Evolutionary conservation across 352 stramenopile genomes (phyloP), one percentile per base, ranked within the genome.

Genomic region (Pythium dissimile): DNA sequence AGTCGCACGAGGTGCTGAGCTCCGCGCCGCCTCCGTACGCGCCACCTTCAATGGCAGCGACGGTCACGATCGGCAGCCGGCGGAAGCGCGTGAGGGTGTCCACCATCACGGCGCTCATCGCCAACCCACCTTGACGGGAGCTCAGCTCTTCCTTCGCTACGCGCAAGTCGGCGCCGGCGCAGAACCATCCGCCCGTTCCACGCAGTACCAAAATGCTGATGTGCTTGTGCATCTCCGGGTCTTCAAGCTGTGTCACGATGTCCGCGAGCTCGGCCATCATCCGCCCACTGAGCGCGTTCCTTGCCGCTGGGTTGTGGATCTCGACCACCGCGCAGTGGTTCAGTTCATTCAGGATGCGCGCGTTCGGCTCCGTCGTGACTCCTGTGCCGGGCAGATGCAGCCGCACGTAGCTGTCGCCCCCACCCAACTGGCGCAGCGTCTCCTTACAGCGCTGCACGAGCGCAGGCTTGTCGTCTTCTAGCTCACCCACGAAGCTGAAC

Each of bases 211-310:
- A 71, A 0, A 74, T 68, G 37, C 76, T 89, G n/a, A 96, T 72
- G 20, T 76, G 52, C 9, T 58, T 38, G 38, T 87, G 69, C 32
- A 88, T 73, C 16, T 71, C 39, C 1, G 72, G 64, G 31, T 80
- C 55, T 51, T 93, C 84, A 18, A 94, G 61, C n/a, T 69, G 10
- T 11, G 69, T 51, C 26, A 95, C 77, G 20, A 84, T 66, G 44
- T 94, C 81, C 1, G 72, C 71, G 30, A 96, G 72, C 52, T 96
- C 67, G 7, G 83, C 81, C 86, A 96, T 96, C 86, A 96, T 96
- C 21, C 80, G 88, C 31, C 86, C 88, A 47, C 77, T 92, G 30
- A 96, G 64, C 12, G 86, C 80, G 45, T 92, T 93, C 35, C 81
- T 65, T 6, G 75, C 77, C 11, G 73, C 66, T 32, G 79, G 74